Evolutionary conservation across 2,329 filamentous ascomycete genomes (phyloP), one percentile per base, ranked within the genome.

Genomic region (Diaporthe ilicicola): DNA sequence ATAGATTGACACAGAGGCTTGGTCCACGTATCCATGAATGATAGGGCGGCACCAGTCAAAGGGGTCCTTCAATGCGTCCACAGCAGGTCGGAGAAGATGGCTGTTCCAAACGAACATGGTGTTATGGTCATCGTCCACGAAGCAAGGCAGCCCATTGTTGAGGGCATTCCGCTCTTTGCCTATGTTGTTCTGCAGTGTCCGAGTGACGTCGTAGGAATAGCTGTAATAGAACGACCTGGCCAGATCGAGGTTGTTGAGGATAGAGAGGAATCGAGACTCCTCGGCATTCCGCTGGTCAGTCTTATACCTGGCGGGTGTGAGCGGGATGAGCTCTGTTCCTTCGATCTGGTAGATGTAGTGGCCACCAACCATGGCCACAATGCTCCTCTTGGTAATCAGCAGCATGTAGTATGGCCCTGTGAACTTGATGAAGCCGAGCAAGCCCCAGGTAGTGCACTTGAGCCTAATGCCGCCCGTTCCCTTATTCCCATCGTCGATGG

Each of bases 31-130:
- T 4, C 96, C 96, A 80, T 99, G 95, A 54, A 98, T 95, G 70
- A 98, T 93, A 0, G 96, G 95, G 29, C 97, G 88, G 79, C 95
- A 99, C 96, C 96, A 99, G 78, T 98, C 94, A 78, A 94, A 97
- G 0, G 94, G 91, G 76, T 95, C 93, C 73, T 92, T 92, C 48
- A 99, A 84, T 7, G 87, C 88, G 22, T 85, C 82, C 15, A 88
- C 85, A 0, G 92, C 94, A 0, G 96, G 95, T 72, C 92, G 87
- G 22, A 99, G 87, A 5, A 99, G 86, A 80, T 98, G 93, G 75
- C 93, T 90, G 76, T 99, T 99, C 96, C 96, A 99, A 3, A 98
- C 93, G 78, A 99, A 99, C 96, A 99, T 99, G 48, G 92, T 90
- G 77, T 98, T 97, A 79, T 92, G 92, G 75, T 94, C 90, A 39